phyloP scores from a whole-genome alignment of 2,329 filamentous ascomycete genomes.

The Penicillium verrucosum region DNA sequence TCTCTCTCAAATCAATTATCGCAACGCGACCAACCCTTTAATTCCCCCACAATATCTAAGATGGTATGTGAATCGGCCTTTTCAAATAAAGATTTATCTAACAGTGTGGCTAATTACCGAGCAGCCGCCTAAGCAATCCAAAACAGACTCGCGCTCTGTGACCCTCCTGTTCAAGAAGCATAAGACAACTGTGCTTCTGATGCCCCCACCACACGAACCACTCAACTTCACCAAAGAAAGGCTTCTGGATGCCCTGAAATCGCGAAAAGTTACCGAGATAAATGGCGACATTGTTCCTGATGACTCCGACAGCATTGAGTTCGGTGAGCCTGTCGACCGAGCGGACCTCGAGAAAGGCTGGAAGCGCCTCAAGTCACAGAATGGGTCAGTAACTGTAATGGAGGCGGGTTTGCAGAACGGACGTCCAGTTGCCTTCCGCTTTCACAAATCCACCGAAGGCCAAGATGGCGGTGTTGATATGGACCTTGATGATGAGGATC shows the following conservation, averaged over 20 bases:
- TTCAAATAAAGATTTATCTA: background rate
- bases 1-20: background rate
- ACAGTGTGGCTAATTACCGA: background rate
- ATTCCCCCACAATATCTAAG: background rate
- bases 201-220: slow-evolving; percentile 57
- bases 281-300: slow-evolving; percentile 39
- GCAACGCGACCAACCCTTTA: background rate
- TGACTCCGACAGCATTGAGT: slow-evolving; percentile 42
- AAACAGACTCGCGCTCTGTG: slow-evolving; percentile 49
- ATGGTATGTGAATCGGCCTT: slow-evolving; percentile 10
- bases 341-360: slow-evolving; percentile 52
- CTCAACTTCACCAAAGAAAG: slow-evolving; percentile 57
- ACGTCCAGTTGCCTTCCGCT: slow-evolving; percentile 36
- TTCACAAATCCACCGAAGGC: slow-evolving; percentile 23
- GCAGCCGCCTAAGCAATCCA: slow-evolving; percentile 18
- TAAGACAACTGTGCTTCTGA: slow-evolving; percentile 67
- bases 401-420: slow-evolving; percentile 30
- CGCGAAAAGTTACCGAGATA: slow-evolving; percentile 42
- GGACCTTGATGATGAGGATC: slow-evolving; percentile 31
- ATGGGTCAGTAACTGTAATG: slow-evolving; percentile 23
- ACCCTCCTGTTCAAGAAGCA: slow-evolving; percentile 72
- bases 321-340: slow-evolving; percentile 48
- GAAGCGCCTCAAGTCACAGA: slow-evolving; percentile 37
- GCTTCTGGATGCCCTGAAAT: slow-evolving; percentile 56
- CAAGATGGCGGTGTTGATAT: slow-evolving; percentile 21